Evolutionary conservation across 257 asterid genomes (phyloP).

Genomic region (Petunia axillaris): DNA sequence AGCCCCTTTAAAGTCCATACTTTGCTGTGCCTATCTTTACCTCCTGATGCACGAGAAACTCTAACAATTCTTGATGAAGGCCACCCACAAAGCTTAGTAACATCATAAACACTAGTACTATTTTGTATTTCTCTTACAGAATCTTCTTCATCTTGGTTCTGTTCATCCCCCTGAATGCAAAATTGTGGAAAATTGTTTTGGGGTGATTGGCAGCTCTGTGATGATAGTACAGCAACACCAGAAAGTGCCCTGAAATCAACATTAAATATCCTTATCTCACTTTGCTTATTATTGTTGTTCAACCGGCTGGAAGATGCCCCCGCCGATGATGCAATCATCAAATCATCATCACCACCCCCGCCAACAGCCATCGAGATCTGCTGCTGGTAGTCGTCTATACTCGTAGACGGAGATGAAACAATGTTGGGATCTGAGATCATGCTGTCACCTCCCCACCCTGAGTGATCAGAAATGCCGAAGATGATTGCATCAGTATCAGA

Average conservation of each 20-base stretch:
- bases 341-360: too few relatives aligned
- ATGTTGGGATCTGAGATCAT: too few relatives aligned
- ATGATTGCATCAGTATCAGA: not conserved
- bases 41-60: conserved; percentile 60
- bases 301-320: too few relatives aligned
- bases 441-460: too few relatives aligned
- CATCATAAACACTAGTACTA: conserved; percentile 27
- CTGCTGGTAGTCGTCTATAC: too few relatives aligned
- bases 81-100: conserved; percentile 53
- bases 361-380: too few relatives aligned
- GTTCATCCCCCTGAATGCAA: conserved; percentile 33
- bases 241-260: not conserved
- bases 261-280: not conserved
- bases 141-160: conserved; percentile 45
- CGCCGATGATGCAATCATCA: too few relatives aligned
- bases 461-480: not conserved
- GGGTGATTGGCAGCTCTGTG: not conserved
- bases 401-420: too few relatives aligned
- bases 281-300: not conserved
- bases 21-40: conserved; percentile 49
- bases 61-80: conserved; percentile 70
- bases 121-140: conserved; percentile 45
- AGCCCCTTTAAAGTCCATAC: conserved; percentile 77
- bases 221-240: too few relatives aligned
- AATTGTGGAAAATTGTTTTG: not conserved